Evolutionary conservation across 2,329 filamentous ascomycete species (phyloP).

Genomic region (Fusarium goolgardi): DNA sequence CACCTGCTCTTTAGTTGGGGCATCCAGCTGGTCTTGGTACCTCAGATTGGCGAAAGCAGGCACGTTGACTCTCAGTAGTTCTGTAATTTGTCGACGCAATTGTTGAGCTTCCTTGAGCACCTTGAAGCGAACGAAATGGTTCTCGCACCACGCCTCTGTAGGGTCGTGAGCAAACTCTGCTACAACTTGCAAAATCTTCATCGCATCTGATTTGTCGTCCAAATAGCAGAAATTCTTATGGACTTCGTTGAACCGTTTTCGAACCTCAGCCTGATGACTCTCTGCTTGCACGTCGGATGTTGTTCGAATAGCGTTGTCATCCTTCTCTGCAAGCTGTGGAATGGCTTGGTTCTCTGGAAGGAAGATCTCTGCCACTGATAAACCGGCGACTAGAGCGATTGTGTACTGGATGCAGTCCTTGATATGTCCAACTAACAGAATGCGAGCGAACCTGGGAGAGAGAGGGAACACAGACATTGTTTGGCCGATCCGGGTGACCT

Average conservation of each 20-base stretch:
- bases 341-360: slow-evolving; percentile 83
- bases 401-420: slow-evolving; percentile 87
- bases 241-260: slow-evolving; percentile 72
- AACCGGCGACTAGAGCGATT: slow-evolving; percentile 85
- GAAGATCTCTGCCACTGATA: slow-evolving; percentile 91
- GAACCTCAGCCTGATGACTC: slow-evolving; percentile 72
- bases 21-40: slow-evolving; percentile 67
- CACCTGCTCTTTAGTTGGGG: slow-evolving; percentile 74
- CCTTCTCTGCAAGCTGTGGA: slow-evolving; percentile 63
- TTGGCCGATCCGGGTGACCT: slow-evolving; percentile 81
- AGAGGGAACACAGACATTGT: slow-evolving; percentile 91
- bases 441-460: slow-evolving; percentile 89
- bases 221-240: slow-evolving; percentile 83
- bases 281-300: slow-evolving; percentile 79
- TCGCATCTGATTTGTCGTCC: slow-evolving; percentile 85
- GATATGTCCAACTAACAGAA: slow-evolving; percentile 87
- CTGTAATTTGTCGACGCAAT: slow-evolving; percentile 83
- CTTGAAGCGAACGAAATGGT: slow-evolving; percentile 88
- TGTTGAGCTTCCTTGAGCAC: slow-evolving; percentile 87
- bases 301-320: slow-evolving; percentile 64
- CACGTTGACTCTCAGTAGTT: slow-evolving; percentile 81
- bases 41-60: slow-evolving; percentile 69
- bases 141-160: slow-evolving; percentile 78
- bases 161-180: slow-evolving; percentile 85
- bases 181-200: slow-evolving; percentile 90